phyloP scores from a whole-genome alignment of 768 basidiomycete species.

The Russula olivacea region DNA sequence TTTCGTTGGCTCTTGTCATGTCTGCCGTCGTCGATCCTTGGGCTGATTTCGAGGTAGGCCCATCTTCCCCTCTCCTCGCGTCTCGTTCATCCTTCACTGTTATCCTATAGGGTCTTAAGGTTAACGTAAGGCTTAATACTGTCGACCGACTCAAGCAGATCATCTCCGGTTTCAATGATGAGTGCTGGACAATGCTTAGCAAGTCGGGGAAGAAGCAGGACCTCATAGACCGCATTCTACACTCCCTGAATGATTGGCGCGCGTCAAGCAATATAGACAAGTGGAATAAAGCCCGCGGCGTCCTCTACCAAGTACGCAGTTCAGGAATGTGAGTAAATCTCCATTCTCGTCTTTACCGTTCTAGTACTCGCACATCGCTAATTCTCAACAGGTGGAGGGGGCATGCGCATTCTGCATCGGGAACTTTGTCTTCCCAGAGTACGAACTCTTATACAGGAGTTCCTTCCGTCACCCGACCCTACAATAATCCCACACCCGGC shows the following conservation, averaged over 20 bases:
- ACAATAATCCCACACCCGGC: slow-evolving; percentile 27
- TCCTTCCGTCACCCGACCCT: slow-evolving; percentile 10
- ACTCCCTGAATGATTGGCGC: slow-evolving; percentile 57
- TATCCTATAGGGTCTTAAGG: slow-evolving; percentile 52
- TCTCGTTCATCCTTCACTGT: slow-evolving; percentile 10
- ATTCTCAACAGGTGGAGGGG: slow-evolving; percentile 14
- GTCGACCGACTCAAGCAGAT: slow-evolving; percentile 85
- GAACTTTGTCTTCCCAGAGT: not conserved
- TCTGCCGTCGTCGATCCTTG: slow-evolving; percentile 52
- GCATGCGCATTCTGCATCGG: slow-evolving; percentile 11
- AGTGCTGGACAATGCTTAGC: slow-evolving; percentile 58
- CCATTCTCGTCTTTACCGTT: slow-evolving; percentile 8
- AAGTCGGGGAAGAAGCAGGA: slow-evolving; percentile 87
- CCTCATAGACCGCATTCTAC: slow-evolving; percentile 68
- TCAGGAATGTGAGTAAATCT: slow-evolving; percentile 55
- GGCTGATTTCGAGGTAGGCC: slow-evolving; percentile 67
- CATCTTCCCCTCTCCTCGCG: not conserved
- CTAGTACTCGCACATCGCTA: not conserved
- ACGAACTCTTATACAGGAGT: slow-evolving; percentile 8
- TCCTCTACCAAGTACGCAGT: slow-evolving; percentile 60
- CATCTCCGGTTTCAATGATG: slow-evolving; percentile 69
- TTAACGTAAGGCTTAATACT: slow-evolving; percentile 68
- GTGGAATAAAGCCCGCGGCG: slow-evolving; percentile 63
- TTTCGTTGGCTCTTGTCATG: slow-evolving; percentile 38
- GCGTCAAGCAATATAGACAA: slow-evolving; percentile 49